A percentile compares a stretch with the other conserved stretches of the same genome.
Evolutionary conservation across 352 stramenopile genomes (phyloP).

Genomic region (Pythium rishiriense): DNA sequence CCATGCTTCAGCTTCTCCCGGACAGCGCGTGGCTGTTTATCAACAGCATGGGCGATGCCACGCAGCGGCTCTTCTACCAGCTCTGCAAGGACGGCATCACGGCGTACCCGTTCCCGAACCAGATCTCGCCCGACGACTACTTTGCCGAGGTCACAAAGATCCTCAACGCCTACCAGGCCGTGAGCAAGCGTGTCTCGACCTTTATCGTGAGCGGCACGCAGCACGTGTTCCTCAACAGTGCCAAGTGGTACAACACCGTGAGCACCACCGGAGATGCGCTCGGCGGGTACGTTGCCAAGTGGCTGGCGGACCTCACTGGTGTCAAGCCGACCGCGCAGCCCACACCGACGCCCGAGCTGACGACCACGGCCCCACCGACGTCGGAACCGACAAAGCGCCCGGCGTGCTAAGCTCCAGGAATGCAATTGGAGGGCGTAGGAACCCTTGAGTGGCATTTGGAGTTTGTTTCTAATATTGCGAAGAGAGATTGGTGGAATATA

Average conservation of each 20-base stretch:
- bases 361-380: background rate
- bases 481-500: too few species aligned
- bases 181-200: constrained; percentile 23
- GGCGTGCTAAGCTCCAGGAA: background rate
- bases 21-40: constrained; percentile 63
- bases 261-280: constrained; percentile 49
- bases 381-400: background rate
- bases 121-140: constrained; percentile 55
- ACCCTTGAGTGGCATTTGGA: too few species aligned
- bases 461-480: too few species aligned
- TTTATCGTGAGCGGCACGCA: constrained; percentile 29
- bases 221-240: constrained; percentile 1
- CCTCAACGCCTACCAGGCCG: background rate
- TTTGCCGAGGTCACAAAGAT: constrained; percentile 31
- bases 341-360: background rate
- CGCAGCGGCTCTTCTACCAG: constrained; percentile 66
- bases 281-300: constrained; percentile 25
- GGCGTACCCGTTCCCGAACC: constrained; percentile 52
- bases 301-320: background rate
- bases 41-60: constrained; percentile 52
- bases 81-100: constrained; percentile 47
- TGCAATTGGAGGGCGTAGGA: background rate
- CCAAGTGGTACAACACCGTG: constrained; percentile 19
- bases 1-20: constrained; percentile 29
- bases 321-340: background rate